Evolutionary conservation across 257 asterid species (phyloP), one percentile per base, ranked within the genome.

Genomic region (Leonotis leonurus): DNA sequence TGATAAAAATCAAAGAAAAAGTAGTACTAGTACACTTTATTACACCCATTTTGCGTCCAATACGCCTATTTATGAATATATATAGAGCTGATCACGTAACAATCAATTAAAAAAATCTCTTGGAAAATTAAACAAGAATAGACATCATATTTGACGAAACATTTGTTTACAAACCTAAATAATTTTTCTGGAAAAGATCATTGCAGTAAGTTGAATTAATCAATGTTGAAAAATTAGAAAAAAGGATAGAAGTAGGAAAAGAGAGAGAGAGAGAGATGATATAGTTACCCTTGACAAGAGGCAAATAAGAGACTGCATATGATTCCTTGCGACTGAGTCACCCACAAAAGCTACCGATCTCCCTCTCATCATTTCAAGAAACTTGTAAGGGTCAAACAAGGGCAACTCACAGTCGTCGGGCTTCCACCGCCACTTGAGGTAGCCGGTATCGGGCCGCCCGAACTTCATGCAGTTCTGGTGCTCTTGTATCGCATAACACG

Each of bases 341-440:
- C 95, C 97, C n/a, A 89, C 88, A 68, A 89, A 89, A 0, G 84
- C 91, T n/a, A 89, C 64, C 0, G 95, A 86, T 55, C 81, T 89
- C 3, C 95, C 95, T 43, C 77, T 77, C 7, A 86, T 78, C 33
- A 86, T 60, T 40, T 81, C 80, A 73, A 89, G 12, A 48, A 86
- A 89, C 62, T 60, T 56, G 14, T 4, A 0, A 8, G 97, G 94
- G 14, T 84, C 83, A 44, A 89, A 86, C 2, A 84, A 0, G 6
- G 91, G 89, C 57, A 89, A 56, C 61, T 89, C 95, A 39, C 97
- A 89, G 0, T 51, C 80, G 17, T 89, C 91, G 22, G 97, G 95
- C 67, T 84, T 83, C 97, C 97, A 86, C 66, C 77, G 73, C 95
- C 95, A 89, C 21, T 81, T 86, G 71, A 86, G n/a, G 73, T 63